Evolutionary conservation across 2,329 filamentous ascomycete species (phyloP), one percentile per base, ranked within the genome.

Genomic region (Chrysosphaeria jannelii): DNA sequence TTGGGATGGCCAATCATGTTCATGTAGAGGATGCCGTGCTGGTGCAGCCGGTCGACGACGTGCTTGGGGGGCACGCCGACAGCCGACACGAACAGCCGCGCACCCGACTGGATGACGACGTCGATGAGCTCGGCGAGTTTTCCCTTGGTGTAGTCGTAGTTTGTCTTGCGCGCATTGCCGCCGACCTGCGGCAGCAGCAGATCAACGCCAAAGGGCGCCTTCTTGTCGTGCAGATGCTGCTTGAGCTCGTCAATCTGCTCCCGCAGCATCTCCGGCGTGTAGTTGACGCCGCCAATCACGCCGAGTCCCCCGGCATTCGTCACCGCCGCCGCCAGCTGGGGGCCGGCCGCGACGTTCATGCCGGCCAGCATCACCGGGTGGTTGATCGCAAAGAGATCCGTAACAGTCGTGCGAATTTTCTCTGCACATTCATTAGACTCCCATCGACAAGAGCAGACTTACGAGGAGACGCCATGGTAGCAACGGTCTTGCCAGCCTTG

Each of bases 1-100:
- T 97, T 97, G 41, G 85, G 81, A 58, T 97, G 85, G 34, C 85
- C 85, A 43, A 97, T 79, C 85, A 97, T 97, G 67, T 97, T 97
- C 85, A 93, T 93, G 59, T 88, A 90, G 34, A 89, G 58, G 35
- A 97, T 61, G 34, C 79, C 79, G 39, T 64, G 52, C 40, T 64
- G 60, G 60, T 97, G 85, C 22, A 97, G 65, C 42, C 62, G 70
- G 34, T 93, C 78, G 38, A 97, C 78, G 28, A 91, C 68, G 35
- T 59, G 52, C 48, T 74, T 75, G 34, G 85, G 76, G 20, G 85
- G 79, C 13, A 93, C 71, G 39, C 85, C 85, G 43, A 97, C 78
- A 38, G 85, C 85, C 24, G 75, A 91, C 37, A 97, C 85, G 51
- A 97, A 97, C 29, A 97, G 64, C 46, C 66, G 79, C 30, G 78